phyloP scores from a whole-genome alignment of 805 yeast genomes.

The Kuraishia molischiana region DNA sequence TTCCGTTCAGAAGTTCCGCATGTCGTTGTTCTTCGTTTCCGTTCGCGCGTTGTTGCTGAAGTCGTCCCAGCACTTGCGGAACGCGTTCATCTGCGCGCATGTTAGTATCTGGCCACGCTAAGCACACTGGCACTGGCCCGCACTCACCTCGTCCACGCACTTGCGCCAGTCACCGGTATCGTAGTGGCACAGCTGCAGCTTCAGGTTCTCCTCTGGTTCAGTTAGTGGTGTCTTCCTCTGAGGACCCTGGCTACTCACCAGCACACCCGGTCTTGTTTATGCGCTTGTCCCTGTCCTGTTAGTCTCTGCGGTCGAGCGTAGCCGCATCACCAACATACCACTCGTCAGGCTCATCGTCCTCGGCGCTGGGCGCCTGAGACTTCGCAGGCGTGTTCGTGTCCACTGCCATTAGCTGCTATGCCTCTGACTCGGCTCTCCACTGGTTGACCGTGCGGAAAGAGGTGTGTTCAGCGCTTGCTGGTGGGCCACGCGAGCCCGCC shows the following conservation, averaged over 20 bases:
- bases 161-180: constrained; percentile 77
- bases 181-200: constrained; percentile 67
- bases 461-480: too few species aligned
- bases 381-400: too few species aligned
- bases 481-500: too few species aligned
- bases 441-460: too few species aligned
- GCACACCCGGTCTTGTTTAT: constrained; percentile 71
- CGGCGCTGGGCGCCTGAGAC: too few species aligned
- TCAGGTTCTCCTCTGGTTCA: constrained; percentile 48
- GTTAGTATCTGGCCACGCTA: too few species aligned
- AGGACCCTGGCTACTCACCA: constrained; percentile 21
- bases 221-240: constrained; percentile 4
- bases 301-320: too few species aligned
- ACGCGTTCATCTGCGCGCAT: constrained; percentile 29
- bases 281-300: constrained; percentile 47
- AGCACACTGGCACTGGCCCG: too few species aligned
- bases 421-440: too few species aligned
- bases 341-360: constrained; percentile 60
- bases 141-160: constrained; percentile 52
- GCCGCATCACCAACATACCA: constrained; percentile 32
- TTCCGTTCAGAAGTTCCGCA: constrained; percentile 11
- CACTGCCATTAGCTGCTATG: too few species aligned
- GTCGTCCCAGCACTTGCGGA: constrained; percentile 30
- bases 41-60: constrained; percentile 29
- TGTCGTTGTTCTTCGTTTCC: constrained; percentile 23